Evolutionary conservation across 192 early-diverging fungal genomes (phyloP), one percentile per base, ranked within the genome.

Genomic region (Polychytrium aggregatum): DNA sequence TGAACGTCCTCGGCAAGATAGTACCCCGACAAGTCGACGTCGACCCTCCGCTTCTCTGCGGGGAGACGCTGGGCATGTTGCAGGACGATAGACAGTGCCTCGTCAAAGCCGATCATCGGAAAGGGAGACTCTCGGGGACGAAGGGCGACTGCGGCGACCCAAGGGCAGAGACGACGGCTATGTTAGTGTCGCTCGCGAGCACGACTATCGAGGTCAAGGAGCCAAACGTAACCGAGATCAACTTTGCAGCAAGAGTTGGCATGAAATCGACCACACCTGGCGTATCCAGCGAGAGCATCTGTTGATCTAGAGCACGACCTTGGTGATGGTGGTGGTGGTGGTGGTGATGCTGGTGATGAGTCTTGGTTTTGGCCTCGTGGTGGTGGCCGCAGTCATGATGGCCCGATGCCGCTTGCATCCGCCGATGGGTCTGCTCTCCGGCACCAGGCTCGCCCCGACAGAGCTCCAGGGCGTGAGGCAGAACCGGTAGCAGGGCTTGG

Each of bases 381-480:
- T n/a, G 22, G 45, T 34, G 26, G 36, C 33, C 10, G 42, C 4
- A 11, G 43, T 8, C 35, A 37, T 46, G 55, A 0, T 6, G 49
- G 22, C 60, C 36, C 26, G 38, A 27, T 18, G 10, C 43, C 37
- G 41, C 16, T 44, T 36, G 57, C 59, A 84, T 75, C 28, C 50
- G 52, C 33, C 56, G 43, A 55, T 88, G 85, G 6, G 70, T 47
- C 11, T 63, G 55, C 37, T 68, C 70, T n/a, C 81, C 78, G 14
- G 72, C 55, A 26, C 34, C 46, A 9, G 18, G 56, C 2, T 69
- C 79, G 20, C 82, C 84, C 33, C 54, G 50, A 3, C 64, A 55
- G 2, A 88, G 57, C 49, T 88, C 85, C 6, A 89, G 62, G 11
- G 89, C 90, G 60, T 97, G 94, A 1, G 82, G 82, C 17, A 97